Evolutionary conservation across 2,329 filamentous ascomycete species (phyloP).

Genomic region (Sphaerulina populicola): DNA sequence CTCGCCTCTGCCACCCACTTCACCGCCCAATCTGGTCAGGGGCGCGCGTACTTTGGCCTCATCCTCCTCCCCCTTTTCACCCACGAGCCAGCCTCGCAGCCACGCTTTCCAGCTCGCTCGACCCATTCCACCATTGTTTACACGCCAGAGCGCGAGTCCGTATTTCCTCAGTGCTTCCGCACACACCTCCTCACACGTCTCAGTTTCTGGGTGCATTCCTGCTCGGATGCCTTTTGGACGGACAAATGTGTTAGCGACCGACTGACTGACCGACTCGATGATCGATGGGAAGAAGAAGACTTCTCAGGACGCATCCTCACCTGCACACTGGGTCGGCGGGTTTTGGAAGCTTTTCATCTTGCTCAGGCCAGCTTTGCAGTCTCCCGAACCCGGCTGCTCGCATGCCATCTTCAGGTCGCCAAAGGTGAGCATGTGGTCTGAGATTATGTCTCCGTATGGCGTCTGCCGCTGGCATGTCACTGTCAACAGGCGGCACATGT

Average conservation of each 20-base stretch:
- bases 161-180: constrained; percentile 7
- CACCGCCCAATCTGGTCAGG: background rate
- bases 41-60: background rate
- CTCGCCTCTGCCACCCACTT: background rate
- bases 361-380: constrained; percentile 5
- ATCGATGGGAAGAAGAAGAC: background rate
- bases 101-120: background rate
- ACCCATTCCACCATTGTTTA: background rate
- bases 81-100: background rate
- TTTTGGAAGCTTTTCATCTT: constrained; percentile 14
- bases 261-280: background rate
- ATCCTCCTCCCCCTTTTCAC: no score
- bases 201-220: background rate
- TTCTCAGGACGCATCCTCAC: constrained; percentile 2
- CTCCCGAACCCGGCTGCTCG: constrained; percentile 8
- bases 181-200: background rate
- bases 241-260: background rate
- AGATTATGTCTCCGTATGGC: constrained; percentile 1
- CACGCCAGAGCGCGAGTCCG: constrained; percentile 1
- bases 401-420: constrained; percentile 11
- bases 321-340: constrained; percentile 12
- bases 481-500: constrained; percentile 13
- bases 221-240: constrained; percentile 1
- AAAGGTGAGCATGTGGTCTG: constrained; percentile 9
- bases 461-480: constrained; percentile 9